Evolutionary conservation across 768 basidiomycete species (phyloP), one percentile per base, ranked within the genome.

Genomic region (Trametes punicea): DNA sequence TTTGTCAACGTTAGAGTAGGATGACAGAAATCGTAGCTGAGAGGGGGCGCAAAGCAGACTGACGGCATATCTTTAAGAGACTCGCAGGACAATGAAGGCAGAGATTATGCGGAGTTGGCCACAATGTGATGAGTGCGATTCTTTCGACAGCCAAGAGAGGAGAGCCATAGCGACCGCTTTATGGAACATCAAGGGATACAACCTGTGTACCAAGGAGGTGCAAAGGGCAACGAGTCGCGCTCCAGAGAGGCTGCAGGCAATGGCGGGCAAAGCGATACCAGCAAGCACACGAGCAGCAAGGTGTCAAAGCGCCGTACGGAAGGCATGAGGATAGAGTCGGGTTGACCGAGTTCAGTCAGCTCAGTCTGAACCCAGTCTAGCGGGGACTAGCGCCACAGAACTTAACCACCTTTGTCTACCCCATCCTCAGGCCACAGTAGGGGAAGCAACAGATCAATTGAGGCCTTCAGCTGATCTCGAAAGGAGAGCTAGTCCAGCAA

Each of bases 131-230:
- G 51, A 34, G 33, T 13, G 20, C 6, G 40, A 36, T 33, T 27
- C 3, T 51, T 31, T 36, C 31, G 31, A 45, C n/a, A 31, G 40
- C 40, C 30, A n/a, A 25, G 30, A 44, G 42, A 45, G 42, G 40
- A 39, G 21, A 45, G 51, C 42, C 51, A 52, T 52, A 42, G 51
- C 31, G 51, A 44, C 31, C 29, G 31, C 51, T 52, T 52, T 52
- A 52, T 52, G 23, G 13, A 6, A 23, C 21, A 9, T 16, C 41
- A 27, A 21, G 42, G 33, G 42, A 30, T 42, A 52, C 51, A 52
- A 27, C 51, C 51, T 33, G 51, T 34, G 51, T 2, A 11, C n/a
- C n/a, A n/a, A n/a, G n/a, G n/a, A 52, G 25, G 10, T 20, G 23
- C 30, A 41, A 16, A n/a, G 40, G 18, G 41, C 51, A 45, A 51